These are phyloP conservation scores for Arachnomyces sp. DNA, from an alignment of 2,329 filamentous ascomycete genomes.

Conservation along the genomic window DNA sequence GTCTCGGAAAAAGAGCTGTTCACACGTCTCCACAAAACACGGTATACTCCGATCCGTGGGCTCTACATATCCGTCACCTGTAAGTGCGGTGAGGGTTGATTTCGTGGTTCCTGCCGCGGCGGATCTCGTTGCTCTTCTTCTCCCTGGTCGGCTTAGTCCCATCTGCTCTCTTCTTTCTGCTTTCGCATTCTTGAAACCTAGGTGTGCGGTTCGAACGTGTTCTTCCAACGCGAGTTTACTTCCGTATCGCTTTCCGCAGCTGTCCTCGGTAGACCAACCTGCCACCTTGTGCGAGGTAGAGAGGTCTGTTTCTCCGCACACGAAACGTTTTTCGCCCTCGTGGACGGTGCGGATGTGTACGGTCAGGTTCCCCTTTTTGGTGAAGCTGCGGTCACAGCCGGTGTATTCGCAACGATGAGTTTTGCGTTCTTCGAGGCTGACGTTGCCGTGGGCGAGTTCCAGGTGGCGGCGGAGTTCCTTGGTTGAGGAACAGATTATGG, in stretches of 20 bases:
- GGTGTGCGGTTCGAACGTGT: conserved; percentile 74
- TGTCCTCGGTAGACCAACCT: conserved; percentile 58
- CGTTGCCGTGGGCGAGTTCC: conserved; percentile 64
- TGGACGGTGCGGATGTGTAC: conserved; percentile 73
- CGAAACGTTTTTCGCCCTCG: conserved; percentile 62
- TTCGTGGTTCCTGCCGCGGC: conserved; percentile 5
- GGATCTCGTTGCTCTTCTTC: too few species aligned
- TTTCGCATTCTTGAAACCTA: conserved; percentile 50
- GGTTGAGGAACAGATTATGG: conserved; percentile 58
- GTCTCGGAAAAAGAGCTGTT: conserved; percentile 49
- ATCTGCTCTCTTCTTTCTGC: conserved; percentile 30
- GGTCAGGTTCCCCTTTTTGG: conserved; percentile 73
- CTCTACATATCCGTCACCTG: conserved; percentile 49
- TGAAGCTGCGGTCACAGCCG: conserved; percentile 70
- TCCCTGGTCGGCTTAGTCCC: conserved; percentile 10
- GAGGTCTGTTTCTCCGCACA: conserved; percentile 67
- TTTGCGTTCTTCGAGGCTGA: conserved; percentile 54
- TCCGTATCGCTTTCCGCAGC: conserved; percentile 68
- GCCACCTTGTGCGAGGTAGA: conserved; percentile 49
- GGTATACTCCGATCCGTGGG: conserved; percentile 43
- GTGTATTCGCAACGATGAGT: conserved; percentile 58
- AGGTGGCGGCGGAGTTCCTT: conserved; percentile 68
- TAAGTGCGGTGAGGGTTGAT: conserved; percentile 43
- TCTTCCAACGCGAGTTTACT: conserved; percentile 75
- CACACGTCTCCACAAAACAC: conserved; percentile 46